Evolutionary conservation across 2,329 filamentous ascomycete genomes (phyloP), one percentile per base, ranked within the genome.

Genomic region (Emmonsiellopsis sp.): DNA sequence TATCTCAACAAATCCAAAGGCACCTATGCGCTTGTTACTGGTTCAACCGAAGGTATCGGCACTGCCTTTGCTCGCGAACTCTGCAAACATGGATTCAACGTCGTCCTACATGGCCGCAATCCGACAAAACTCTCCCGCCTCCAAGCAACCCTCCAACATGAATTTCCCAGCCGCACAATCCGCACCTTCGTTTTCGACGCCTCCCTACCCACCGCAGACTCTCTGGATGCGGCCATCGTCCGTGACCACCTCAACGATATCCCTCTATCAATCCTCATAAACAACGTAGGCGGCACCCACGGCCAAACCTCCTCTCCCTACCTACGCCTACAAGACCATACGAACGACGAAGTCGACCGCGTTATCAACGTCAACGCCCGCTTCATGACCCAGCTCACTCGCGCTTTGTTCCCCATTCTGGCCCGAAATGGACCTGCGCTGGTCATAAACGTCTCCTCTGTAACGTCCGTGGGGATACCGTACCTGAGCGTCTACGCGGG

Each of bases 101-200:
- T 84, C 36, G 68, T 82, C 13, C 61, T 83, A 7, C 80, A 83
- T 56, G 79, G 80, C n/a, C 75, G 78, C 37, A 79, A 79, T 55
- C 56, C 59, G 2, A 56, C 65, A 3, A 82, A 81, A 58, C 69
- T 83, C 2, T 60, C 70, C 2, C 53, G 53, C 1, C 65, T 78
- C n/a, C 62, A 67, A n/a, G 51, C 61, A 1, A 63, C 71, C 31
- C 70, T 83, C 0, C 56, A 62, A 1, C n/a, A 59, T 0, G 55
- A 65, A 7, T 74, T 72, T 53, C 77, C 78, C 0, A 37, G 57
- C 1, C 61, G 66, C 11, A 62, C 66, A 31, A 71, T 77, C 51
- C 65, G 68, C 32, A 62, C 65, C 43, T 62, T 78, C 42, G 61
- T 78, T 14, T 71, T 73, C 10, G 77, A 82, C 60, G 73, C 71